Evolutionary conservation across 768 basidiomycete genomes (phyloP).

Genomic region (Tricholoma saponaceum): DNA sequence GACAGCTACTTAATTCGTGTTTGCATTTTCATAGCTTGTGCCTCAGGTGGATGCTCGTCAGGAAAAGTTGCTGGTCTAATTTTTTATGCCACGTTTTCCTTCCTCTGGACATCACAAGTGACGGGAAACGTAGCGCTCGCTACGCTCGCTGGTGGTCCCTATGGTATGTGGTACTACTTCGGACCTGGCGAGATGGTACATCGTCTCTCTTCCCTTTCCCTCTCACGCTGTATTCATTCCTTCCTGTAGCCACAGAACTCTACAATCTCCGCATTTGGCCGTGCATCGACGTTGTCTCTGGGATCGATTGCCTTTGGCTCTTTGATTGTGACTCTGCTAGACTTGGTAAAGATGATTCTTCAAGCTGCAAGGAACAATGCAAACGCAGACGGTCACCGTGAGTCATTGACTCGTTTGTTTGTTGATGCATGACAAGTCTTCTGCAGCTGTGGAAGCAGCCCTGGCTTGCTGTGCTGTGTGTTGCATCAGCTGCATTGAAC

Average conservation of each 20-base stretch:
- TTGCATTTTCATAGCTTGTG: slow-evolving; percentile 39
- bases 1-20: background rate
- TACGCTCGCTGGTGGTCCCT: slow-evolving; percentile 78
- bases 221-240: background rate
- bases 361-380: slow-evolving; percentile 56
- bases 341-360: slow-evolving; percentile 60
- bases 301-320: slow-evolving; percentile 86
- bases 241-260: slow-evolving; percentile 58
- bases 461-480: slow-evolving; percentile 78
- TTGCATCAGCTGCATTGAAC: slow-evolving; percentile 69
- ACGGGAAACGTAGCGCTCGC: slow-evolving; percentile 75
- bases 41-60: slow-evolving; percentile 52
- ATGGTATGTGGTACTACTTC: slow-evolving; percentile 82
- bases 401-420: slow-evolving; percentile 21
- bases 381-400: slow-evolving; percentile 61
- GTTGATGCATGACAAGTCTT: background rate
- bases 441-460: slow-evolving; percentile 63
- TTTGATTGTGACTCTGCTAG: slow-evolving; percentile 77
- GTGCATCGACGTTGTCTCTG: slow-evolving; percentile 74
- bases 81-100: slow-evolving; percentile 79
- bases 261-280: slow-evolving; percentile 63
- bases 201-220: slow-evolving; percentile 5
- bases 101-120: slow-evolving; percentile 82
- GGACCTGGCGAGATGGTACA: slow-evolving; percentile 70
- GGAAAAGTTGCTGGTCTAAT: slow-evolving; percentile 75